These are phyloP conservation scores for Neurospora hispaniola DNA, from an alignment of 495 filamentous ascomycete genomes.

Conservation along the genomic window DNA sequence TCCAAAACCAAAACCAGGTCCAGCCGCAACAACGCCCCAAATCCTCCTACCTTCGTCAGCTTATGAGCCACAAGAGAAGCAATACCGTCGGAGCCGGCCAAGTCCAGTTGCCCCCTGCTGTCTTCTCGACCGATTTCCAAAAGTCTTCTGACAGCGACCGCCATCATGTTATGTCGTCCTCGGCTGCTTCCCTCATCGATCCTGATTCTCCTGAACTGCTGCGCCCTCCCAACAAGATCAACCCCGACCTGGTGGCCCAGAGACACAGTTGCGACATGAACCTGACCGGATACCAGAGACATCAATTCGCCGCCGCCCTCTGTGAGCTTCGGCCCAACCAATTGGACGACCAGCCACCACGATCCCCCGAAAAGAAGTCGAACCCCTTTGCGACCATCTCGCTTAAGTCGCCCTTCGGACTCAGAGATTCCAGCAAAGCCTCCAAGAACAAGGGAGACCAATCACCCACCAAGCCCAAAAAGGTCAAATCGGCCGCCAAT, in stretches of 20 bases:
- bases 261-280: constrained; percentile 6
- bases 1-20: not conserved
- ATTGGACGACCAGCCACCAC: constrained; percentile 25
- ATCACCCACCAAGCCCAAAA: constrained; percentile 55
- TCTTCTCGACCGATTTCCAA: not conserved
- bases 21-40: constrained; percentile 37
- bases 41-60: constrained; percentile 47
- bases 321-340: constrained; percentile 42
- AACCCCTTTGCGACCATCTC: constrained; percentile 55
- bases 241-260: constrained; percentile 10
- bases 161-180: not conserved
- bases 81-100: constrained; percentile 36
- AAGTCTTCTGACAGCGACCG: not conserved
- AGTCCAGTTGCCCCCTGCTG: constrained; percentile 16
- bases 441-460: constrained; percentile 24
- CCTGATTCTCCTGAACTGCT: not conserved
- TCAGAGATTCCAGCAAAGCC: constrained; percentile 38
- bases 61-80: constrained; percentile 42
- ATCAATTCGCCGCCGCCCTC: constrained; percentile 29
- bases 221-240: not conserved
- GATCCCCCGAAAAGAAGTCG: constrained; percentile 42
- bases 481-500: constrained; percentile 75
- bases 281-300: constrained; percentile 19
- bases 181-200: not conserved
- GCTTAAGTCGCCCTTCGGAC: constrained; percentile 44